Base-by-base conservation (phyloP, 352 stramenopile genomes). In the Globisporangium alternatum region DNA sequence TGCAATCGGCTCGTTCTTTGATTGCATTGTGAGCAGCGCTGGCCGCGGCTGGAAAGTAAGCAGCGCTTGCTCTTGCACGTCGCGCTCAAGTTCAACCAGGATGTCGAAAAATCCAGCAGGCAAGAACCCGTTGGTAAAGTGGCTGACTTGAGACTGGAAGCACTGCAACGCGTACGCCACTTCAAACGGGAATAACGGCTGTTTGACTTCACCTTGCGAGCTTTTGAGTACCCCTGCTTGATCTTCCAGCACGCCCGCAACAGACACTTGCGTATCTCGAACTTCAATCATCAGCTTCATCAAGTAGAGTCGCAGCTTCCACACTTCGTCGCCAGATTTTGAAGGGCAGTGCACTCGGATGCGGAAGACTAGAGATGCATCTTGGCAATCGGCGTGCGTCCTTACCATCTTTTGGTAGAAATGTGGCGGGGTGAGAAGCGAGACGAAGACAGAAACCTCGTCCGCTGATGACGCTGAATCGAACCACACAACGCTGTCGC, bases 121-220 rank as follows among this genome's bases (percentile, higher is more conserved):
- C 3, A 85, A 25, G 35, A 66, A 69, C 17, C 72, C 77, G 67
- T 82, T 79, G 43, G 75, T 79, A 44, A 85, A 85, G 47, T 75
- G 60, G 43, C 74, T 74, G 47, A 77, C 78, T 13, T 77, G 59
- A 17, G 77, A 86, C 19, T 78, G 69, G 44, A 88, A 68, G 35
- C 76, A 87, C 37, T 87, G 74, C 3, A 84, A 48, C 33, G 76
- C 78, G 65, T 87, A 87, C 5, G 75, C 77, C 7, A 86, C 69
- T 19, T 69, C 65, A 74, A 69, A 39, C 48, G 22, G 48, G 75
- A 78, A 22, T 30, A 25, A 2, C 43, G 45, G 33, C 3, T 30
- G 39, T 7, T 39, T 45, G 30, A 6, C 13, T 44, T 54, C 19
- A 48, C 8, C 2, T 12, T 17, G n/a, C 12, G 1, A 37, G 5